Evolutionary conservation across 2,329 filamentous ascomycete genomes (phyloP).

Genomic region (Colletotrichum sublineola): DNA sequence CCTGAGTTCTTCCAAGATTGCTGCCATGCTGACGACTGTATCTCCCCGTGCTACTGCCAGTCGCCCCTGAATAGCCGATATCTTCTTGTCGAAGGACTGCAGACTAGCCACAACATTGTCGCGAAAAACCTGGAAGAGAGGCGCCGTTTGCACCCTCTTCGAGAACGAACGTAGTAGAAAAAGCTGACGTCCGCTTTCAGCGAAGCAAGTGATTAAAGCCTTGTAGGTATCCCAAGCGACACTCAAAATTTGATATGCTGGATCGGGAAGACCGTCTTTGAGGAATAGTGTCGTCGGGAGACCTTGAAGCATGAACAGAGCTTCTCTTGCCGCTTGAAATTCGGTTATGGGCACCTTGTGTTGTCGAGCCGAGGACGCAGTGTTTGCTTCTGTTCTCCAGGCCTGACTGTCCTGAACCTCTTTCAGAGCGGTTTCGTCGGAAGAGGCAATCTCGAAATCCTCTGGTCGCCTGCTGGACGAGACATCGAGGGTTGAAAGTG

Average conservation of each 20-base stretch:
- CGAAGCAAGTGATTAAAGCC: constrained; percentile 61
- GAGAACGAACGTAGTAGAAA: constrained; percentile 61
- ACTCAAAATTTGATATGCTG: constrained; percentile 61
- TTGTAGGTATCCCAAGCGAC: constrained; percentile 65
- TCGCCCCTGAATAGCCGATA: constrained; percentile 71
- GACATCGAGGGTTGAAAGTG: constrained; percentile 52
- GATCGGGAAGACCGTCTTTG: constrained; percentile 53
- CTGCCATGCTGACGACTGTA: constrained; percentile 75
- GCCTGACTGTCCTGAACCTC: constrained; percentile 58
- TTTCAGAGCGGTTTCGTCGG: constrained; percentile 49
- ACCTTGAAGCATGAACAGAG: constrained; percentile 87
- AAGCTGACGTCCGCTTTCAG: constrained; percentile 62
- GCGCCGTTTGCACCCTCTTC: constrained; percentile 60
- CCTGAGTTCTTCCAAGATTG: constrained; percentile 70
- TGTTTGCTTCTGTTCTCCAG: constrained; percentile 54
- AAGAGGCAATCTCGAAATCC: constrained; percentile 49
- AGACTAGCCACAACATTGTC: constrained; percentile 72
- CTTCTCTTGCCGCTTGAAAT: constrained; percentile 51
- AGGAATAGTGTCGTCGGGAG: constrained; percentile 80
- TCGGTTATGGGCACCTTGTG: constrained; percentile 40
- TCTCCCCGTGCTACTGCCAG: constrained; percentile 68
- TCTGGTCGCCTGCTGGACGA: constrained; percentile 48
- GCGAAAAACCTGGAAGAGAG: constrained; percentile 79
- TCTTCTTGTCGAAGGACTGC: constrained; percentile 65
- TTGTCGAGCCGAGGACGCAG: constrained; percentile 14